Base-by-base conservation (phyloP, 345 rosid species). In the Aquilaria malaccensis region DNA sequence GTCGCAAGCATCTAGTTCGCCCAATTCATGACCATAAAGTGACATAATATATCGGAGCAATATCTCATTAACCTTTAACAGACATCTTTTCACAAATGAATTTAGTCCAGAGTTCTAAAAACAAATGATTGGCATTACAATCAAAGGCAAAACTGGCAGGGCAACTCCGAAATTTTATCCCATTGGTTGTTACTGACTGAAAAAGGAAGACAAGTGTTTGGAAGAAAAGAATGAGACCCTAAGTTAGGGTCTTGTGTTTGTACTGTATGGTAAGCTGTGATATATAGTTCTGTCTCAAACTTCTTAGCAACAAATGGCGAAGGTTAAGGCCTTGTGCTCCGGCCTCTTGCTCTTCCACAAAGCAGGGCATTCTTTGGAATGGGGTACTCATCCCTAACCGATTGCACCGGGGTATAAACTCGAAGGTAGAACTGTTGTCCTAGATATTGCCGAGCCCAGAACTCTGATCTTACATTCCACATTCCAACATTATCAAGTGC, bases 381-480 rank as follows among this genome's bases (percentile, higher is more conserved):
- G 10, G 72, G 86, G 54, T 70, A 82, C 59, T 94, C 99, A 50
- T 90, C 97, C 58, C 96, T 77, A 9, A 77, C 52, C 11, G 97
- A 90, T 12, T 64, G 58, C 37, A 71, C 76, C 0, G 85, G 62
- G 2, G 97, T 64, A 30, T 70, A 76, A 10, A 94, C 99, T 61
- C 96, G 60, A 62, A 94, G 43, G 52, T 94, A 90, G 46, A 94
- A 81, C 22, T 90, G 99, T 60, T 90, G 97, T 6, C 97, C 99
- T 0, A 94, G 81, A 69, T 94, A 94, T 51, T 90, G 99, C 33
- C 99, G 73, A 0, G 95, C 93, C 99, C 97, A 94, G 10, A 69
- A 82, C 71, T 94, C 89, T 3, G 83, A 69, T 56, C 99, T 85
- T 68, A 94, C 33, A 77, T 94, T 90, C 99, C 99, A 94, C 95